Percentiles rank a stretch among this genome's conserved stretches.
phyloP scores from a whole-genome alignment of 345 rosid genomes.

The Jatropha curcas region DNA sequence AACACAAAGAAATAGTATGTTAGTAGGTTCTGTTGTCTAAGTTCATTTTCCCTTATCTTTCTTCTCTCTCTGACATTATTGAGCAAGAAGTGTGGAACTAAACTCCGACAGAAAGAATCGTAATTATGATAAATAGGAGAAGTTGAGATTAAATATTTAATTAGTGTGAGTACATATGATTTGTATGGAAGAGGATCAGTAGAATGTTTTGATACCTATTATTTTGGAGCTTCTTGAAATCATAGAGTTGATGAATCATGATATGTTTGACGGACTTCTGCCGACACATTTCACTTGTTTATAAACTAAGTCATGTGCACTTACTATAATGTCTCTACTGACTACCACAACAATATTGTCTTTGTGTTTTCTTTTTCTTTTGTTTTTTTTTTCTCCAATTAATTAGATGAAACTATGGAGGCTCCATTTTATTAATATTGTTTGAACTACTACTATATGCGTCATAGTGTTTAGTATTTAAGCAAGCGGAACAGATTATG shows the following conservation, averaged over 20 bases:
- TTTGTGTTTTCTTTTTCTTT: too few relatives aligned
- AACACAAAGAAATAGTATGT: not conserved
- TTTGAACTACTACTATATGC: too few relatives aligned
- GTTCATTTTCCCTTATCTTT: not conserved
- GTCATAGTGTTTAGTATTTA: too few relatives aligned
- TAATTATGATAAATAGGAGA: constrained; percentile 10
- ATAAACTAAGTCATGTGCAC: constrained; percentile 18
- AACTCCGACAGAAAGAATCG: constrained; percentile 48
- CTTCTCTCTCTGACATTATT: constrained; percentile 19
- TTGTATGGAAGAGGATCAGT: constrained; percentile 10
- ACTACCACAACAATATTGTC: too few relatives aligned
- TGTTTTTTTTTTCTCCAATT: too few relatives aligned
- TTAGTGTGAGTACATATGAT: not conserved
- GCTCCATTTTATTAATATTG: too few relatives aligned
- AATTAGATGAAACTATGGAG: too few relatives aligned
- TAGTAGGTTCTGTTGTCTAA: not conserved
- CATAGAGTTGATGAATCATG: constrained; percentile 32
- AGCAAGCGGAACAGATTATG: too few relatives aligned
- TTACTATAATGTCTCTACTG: not conserved
- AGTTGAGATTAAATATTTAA: not conserved
- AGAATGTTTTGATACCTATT: constrained; percentile 23
- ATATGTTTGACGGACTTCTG: constrained; percentile 30
- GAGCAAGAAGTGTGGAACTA: constrained; percentile 21
- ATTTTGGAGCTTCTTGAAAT: constrained; percentile 11
- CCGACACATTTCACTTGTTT: constrained; percentile 35